Evolutionary conservation across 2,329 filamentous ascomycete genomes (phyloP), one percentile per base, ranked within the genome.

Genomic region (Paecilomyces fulvus): DNA sequence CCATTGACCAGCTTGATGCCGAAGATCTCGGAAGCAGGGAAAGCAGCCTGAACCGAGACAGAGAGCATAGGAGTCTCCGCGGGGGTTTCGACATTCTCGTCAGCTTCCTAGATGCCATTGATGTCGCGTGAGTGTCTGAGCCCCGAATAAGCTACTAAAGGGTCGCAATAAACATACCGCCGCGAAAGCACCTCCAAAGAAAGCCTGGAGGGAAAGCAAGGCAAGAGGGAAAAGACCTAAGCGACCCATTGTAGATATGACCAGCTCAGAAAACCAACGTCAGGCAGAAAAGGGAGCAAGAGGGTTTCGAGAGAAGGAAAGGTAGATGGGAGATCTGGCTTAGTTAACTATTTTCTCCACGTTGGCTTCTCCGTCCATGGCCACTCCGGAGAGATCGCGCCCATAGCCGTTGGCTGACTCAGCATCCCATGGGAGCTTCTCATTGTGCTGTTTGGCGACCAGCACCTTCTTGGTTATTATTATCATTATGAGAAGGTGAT

Each of bases 1-100:
- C 91, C 90, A 72, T 99, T 99, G 79, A 97, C 83, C 64, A 97
- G 85, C 83, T 95, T 96, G 65, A 97, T 85, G 67, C 92, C 94
- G 65, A 96, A 94, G 75, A 95, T 86, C 78, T 95, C 90, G 57
- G 82, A 78, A 61, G 83, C 74, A 30, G 84, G 84, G 74, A 87
- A 87, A 31, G 79, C 78, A 57, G 83, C 77, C 53, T 78, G 75
- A 60, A 83, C 77, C 55, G 75, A 74, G 62, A 86, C 79, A 57
- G 78, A 77, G 58, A 84, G 71, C 59, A 75, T 80, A 63, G 78
- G 86, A 72, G 69, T 87, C 79, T 75, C 83, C 76, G 78, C 85
- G 83, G 72, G 79, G 58, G 86, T 81, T 63, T 81, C 80, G 65
- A 87, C 75, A 55, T 85, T 82, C 72, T 88, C 85, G 61, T 84